phyloP scores from a whole-genome alignment of 768 basidiomycete genomes.

The Kwoniella heveanensis region DNA sequence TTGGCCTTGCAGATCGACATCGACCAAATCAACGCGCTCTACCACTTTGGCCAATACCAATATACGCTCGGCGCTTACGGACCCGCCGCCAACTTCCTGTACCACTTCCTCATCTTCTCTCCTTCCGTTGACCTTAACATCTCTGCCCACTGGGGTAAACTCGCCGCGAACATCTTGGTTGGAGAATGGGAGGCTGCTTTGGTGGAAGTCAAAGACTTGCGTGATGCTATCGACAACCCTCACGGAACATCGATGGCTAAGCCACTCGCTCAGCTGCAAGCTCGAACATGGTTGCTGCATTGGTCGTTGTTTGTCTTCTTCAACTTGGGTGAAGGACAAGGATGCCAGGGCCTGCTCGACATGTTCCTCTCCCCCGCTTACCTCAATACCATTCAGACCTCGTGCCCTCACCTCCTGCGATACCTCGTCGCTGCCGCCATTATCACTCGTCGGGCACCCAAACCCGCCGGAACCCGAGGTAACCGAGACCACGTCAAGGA shows the following conservation, averaged over 20 bases:
- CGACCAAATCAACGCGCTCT: conserved; percentile 91
- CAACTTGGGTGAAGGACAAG: conserved; percentile 86
- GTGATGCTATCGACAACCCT: conserved; percentile 76
- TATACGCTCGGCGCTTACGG: conserved; percentile 98
- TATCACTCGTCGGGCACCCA: conserved; percentile 76
- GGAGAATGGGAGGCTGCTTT: conserved; percentile 95
- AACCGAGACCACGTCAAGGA: conserved; percentile 87
- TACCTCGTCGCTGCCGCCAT: conserved; percentile 93
- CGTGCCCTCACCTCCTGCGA: conserved; percentile 89
- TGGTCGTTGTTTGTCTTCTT: conserved; percentile 99
- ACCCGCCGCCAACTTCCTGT: conserved; percentile 94
- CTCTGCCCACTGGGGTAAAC: conserved; percentile 98
- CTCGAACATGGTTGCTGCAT: conserved; percentile 93
- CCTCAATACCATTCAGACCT: conserved; percentile 97
- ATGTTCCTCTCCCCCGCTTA: conserved; percentile 95
- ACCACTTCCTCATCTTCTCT: conserved; percentile 97
- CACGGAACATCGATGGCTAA: conserved; percentile 50
- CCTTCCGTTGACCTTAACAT: conserved; percentile 90
- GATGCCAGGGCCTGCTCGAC: conserved; percentile 77
- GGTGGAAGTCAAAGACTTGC: conserved; percentile 91
- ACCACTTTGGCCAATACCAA: conserved; percentile 98
- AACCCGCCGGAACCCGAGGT: conserved; percentile 61
- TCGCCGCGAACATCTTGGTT: conserved; percentile 91
- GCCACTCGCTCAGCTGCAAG: conserved; percentile 78
- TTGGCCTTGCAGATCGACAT: conserved; percentile 70